Conservation (phyloP, 2,329 filamentous ascomycete genomes). For the Chaetomiaceae sp. region DNA sequence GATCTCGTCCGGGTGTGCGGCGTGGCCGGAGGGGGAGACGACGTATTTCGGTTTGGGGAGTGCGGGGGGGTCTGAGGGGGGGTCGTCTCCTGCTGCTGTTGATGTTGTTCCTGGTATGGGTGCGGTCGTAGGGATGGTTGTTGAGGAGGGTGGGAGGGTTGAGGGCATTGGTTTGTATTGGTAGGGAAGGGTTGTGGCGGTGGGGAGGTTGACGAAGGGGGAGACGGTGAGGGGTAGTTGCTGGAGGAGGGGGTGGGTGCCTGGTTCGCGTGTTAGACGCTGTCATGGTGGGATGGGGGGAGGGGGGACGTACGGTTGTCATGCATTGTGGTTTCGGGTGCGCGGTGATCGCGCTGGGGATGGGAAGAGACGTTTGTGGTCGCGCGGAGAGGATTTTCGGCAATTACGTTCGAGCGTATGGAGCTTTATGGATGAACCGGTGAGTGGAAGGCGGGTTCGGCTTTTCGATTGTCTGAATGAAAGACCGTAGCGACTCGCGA, state of each 20-base stretch:
- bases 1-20: conserved; percentile 84
- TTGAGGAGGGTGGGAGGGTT: conserved; percentile 70
- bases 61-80: conserved; percentile 10
- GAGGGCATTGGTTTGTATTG: conserved; percentile 90
- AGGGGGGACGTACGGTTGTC: conserved; percentile 32
- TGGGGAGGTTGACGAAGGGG: conserved; percentile 86
- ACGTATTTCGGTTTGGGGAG: conserved; percentile 64
- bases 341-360: not conserved
- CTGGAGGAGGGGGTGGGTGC: conserved; percentile 79
- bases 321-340: conserved; percentile 32
- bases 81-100: conserved; percentile 16
- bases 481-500: too few relatives aligned
- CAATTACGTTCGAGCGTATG: too few relatives aligned
- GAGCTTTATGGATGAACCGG: too few relatives aligned
- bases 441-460: too few relatives aligned
- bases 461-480: too few relatives aligned
- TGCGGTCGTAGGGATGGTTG: conserved; percentile 42
- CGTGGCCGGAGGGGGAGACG: conserved; percentile 70
- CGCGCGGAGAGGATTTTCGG: too few relatives aligned
- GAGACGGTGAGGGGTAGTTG: conserved; percentile 93
- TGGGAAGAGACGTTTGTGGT: not conserved
- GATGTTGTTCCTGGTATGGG: conserved; percentile 25
- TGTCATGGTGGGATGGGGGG: not conserved
- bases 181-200: conserved; percentile 87
- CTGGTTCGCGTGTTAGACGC: conserved; percentile 39